Evolutionary conservation across 2,329 filamentous ascomycete species (phyloP).

Genomic region (Fusarium sp.): DNA sequence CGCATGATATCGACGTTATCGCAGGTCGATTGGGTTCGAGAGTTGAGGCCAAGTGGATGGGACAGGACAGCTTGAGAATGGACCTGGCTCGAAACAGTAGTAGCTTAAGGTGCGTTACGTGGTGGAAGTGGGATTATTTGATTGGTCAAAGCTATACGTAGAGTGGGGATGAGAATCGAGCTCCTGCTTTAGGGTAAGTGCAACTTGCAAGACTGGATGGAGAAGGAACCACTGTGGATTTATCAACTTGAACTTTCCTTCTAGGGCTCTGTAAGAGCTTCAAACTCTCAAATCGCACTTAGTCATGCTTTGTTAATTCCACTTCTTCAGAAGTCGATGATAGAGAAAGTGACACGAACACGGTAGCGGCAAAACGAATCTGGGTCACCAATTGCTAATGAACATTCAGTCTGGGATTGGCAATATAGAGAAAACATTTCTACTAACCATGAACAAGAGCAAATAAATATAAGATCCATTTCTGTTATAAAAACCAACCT

Average conservation of each 20-base stretch:
- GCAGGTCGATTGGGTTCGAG: slow-evolving; percentile 34
- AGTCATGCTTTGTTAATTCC: background rate
- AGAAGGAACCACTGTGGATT: background rate
- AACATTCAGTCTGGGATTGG: background rate
- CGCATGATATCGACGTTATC: slow-evolving; percentile 51
- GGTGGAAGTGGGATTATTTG: slow-evolving; percentile 40
- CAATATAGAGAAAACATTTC: accelerated
- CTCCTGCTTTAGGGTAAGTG: slow-evolving; percentile 29
- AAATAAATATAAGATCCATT: background rate
- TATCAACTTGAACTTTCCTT: background rate
- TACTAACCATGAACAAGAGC: no score
- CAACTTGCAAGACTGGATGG: background rate
- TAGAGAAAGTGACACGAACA: no score
- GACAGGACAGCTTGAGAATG: slow-evolving; percentile 46
- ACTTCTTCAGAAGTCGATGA: no score
- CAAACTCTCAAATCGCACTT: background rate
- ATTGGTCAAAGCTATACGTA: slow-evolving; percentile 43
- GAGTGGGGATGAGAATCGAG: slow-evolving; percentile 21
- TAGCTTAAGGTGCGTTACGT: slow-evolving; percentile 44
- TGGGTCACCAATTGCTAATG: no score
- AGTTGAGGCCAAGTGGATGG: slow-evolving; percentile 44
- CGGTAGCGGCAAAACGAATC: background rate
- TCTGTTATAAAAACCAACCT: background rate
- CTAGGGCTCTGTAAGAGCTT: background rate
- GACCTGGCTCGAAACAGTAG: slow-evolving; percentile 32